phyloP scores from a whole-genome alignment of 345 rosid species.

The Psidium guajava region DNA sequence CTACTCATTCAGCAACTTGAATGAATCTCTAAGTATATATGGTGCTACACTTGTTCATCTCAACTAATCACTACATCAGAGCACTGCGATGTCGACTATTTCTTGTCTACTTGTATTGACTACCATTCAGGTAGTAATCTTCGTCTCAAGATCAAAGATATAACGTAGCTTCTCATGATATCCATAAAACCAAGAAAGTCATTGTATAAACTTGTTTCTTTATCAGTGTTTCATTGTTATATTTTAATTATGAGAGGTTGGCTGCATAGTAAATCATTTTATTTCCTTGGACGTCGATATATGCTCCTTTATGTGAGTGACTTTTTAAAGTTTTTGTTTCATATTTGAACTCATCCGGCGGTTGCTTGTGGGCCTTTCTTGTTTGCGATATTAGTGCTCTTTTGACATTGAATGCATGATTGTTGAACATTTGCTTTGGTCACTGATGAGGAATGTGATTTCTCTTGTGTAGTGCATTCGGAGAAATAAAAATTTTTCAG shows the following conservation, averaged over 20 bases:
- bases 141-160: neutral
- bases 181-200: neutral
- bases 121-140: neutral
- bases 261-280: neutral
- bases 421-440: neutral
- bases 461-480: accelerated
- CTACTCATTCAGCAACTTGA: too few relatives aligned
- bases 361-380: too few relatives aligned
- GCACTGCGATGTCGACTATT: neutral
- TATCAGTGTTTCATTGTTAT: neutral
- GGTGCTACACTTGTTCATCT: too few relatives aligned
- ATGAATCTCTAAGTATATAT: too few relatives aligned
- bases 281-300: neutral
- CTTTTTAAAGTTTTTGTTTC: neutral
- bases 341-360: neutral
- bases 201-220: neutral
- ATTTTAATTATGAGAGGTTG: neutral
- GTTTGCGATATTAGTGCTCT: neutral
- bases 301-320: neutral
- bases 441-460: neutral
- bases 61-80: too few relatives aligned
- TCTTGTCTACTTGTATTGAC: neutral
- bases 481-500: accelerated
- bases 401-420: neutral
- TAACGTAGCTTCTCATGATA: neutral